A percentile compares a stretch with the other conserved stretches of the same genome.
Evolutionary conservation across 2,329 filamentous ascomycete species (phyloP).

Genomic region (Claviceps humidiphila): DNA sequence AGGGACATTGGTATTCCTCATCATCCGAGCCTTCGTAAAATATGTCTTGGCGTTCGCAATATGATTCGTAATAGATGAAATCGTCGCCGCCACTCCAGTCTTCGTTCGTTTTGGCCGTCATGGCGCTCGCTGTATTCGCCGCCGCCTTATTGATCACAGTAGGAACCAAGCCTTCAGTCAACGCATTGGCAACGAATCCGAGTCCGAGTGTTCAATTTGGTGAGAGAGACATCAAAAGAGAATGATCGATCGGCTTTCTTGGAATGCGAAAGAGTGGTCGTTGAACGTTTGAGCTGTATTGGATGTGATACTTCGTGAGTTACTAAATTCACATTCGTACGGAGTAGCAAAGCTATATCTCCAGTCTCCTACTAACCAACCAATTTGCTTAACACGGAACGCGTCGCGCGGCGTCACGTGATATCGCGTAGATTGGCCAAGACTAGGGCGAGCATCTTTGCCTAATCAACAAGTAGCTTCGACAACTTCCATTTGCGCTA

Average conservation of each 20-base stretch:
- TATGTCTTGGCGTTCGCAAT: constrained; percentile 29
- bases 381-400: constrained; percentile 9
- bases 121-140: neutral
- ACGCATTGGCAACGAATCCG: neutral
- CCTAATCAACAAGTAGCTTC: neutral
- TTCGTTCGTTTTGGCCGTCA: neutral
- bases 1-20: constrained; percentile 34
- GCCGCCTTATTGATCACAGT: neutral
- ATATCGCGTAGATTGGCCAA: constrained; percentile 19
- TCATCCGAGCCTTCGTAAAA: constrained; percentile 45
- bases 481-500: neutral
- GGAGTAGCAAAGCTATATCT: neutral
- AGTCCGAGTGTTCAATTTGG: neutral
- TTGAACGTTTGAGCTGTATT: neutral
- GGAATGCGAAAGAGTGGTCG: neutral
- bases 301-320: neutral
- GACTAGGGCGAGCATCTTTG: neutral
- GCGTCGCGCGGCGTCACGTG: constrained; percentile 24
- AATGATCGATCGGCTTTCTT: neutral
- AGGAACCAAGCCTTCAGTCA: neutral
- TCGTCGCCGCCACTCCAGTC: constrained; percentile 16
- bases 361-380: neutral
- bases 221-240: neutral
- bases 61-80: constrained; percentile 33
- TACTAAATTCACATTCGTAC: neutral